These are phyloP conservation scores for Aspergillus ustus DNA, from an alignment of 2,329 filamentous ascomycete genomes.

Conservation along the genomic window DNA sequence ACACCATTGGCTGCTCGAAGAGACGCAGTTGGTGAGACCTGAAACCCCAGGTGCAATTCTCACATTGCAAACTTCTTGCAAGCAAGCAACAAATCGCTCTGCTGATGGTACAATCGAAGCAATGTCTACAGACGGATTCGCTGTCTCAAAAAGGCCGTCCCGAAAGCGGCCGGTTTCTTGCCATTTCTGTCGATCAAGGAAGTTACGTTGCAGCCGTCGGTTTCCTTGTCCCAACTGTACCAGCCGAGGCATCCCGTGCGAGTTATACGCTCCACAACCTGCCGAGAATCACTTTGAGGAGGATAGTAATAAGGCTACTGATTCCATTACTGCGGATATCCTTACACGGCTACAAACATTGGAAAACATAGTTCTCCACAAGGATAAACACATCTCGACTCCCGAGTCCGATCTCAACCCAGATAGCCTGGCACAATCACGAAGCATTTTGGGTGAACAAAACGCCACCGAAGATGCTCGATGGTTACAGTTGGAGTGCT, in stretches of 20 bases:
- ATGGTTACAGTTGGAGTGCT: neutral
- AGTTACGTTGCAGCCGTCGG: conserved; percentile 58
- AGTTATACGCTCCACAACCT: conserved; percentile 8
- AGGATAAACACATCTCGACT: neutral
- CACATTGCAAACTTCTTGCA: neutral
- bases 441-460: neutral
- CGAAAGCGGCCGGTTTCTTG: conserved; percentile 40
- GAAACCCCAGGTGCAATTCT: neutral
- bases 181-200: conserved; percentile 40
- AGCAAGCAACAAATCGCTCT: neutral
- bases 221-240: conserved; percentile 55
- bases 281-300: neutral
- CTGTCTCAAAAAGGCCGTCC: neutral
- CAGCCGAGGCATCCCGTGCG: conserved; percentile 34
- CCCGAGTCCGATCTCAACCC: neutral
- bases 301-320: neutral
- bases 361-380: neutral
- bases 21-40: neutral
- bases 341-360: neutral
- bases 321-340: neutral
- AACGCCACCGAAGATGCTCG: neutral
- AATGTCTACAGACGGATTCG: neutral
- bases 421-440: neutral
- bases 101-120: neutral
- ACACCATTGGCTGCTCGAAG: neutral